Base-by-base conservation (phyloP, 2,329 filamentous ascomycete genomes). In the Intubia oerlemansii region DNA sequence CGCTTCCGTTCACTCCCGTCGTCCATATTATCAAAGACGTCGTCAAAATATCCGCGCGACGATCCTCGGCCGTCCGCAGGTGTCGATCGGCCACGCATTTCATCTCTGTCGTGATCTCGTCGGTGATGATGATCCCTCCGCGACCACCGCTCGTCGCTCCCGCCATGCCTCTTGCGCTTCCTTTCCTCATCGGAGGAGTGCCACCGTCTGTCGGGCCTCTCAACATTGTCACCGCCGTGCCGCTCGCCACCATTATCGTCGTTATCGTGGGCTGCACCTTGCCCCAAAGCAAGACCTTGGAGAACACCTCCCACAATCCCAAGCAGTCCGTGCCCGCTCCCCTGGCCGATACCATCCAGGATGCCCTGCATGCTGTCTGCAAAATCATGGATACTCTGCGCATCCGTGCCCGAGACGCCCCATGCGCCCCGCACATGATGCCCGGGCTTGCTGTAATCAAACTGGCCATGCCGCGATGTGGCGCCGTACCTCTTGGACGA, bases 371-470 rank as follows among this genome's bases (percentile, higher is more conserved):
- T 24, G 13, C 17, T 16, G 6, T 30, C 20, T 5, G 35, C 45
- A 7, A 53, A 41, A 14, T 41, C 40, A 18, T 59, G 53, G 4
- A 59, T 50, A 16, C 45, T 42, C 28, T 51, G 49, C 1, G 39
- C 38, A 15, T 62, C 54, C 0, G 54, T 56, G 5, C 56, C 54
- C 3, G 44, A 48, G 0, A 61, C 44, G 15, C 51, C 49, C 58
- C 58, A 62, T 10, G 48, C 44, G 0, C 57, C 57, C 0, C 38
- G 43, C 11, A 56, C 40, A 10, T 52, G 40, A 42, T 43, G 48
- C 7, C 49, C 51, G 3, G 45, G 47, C 2, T 21, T 21, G 35
- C n/a, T 35, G 31, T 52, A 53, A 19, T 50, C 47, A 33, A 62
- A 62, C 1, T 53, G 48, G 4, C 57, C 58, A 7, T 38, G 44